Percentiles rank a stretch among this genome's conserved stretches.
Evolutionary conservation across 2,329 filamentous ascomycete genomes (phyloP).

Genomic region (Talaromyces verruculosus): DNA sequence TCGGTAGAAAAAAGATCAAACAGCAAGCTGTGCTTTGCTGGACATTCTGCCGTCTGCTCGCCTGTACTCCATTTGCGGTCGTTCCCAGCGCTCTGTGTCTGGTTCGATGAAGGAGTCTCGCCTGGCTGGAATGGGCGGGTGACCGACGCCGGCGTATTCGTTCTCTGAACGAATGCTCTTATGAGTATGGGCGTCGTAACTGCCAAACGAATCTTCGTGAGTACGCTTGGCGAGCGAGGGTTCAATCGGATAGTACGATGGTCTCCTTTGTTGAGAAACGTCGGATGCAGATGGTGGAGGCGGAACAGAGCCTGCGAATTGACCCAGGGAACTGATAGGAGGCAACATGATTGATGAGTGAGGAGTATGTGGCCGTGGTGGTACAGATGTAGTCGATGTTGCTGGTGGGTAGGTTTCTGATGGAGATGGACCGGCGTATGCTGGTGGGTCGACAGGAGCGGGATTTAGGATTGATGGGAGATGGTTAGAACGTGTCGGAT

Average conservation of each 20-base stretch:
- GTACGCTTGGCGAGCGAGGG: constrained; percentile 34
- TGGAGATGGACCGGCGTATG: neutral
- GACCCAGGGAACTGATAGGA: constrained; percentile 31
- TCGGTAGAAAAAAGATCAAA: neutral
- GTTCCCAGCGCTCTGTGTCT: constrained; percentile 11
- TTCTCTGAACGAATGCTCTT: constrained; percentile 20
- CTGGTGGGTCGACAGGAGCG: constrained; percentile 19
- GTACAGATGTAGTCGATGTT: constrained; percentile 4
- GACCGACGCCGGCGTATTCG: constrained; percentile 13
- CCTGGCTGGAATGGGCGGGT: neutral
- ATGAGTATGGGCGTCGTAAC: constrained; percentile 25
- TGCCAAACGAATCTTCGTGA: constrained; percentile 42
- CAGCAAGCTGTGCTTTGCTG: constrained; percentile 32
- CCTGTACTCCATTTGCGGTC: constrained; percentile 36
- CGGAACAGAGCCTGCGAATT: constrained; percentile 14
- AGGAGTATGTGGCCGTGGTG: constrained; percentile 25
- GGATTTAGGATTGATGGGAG: constrained; percentile 24
- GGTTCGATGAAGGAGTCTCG: constrained; percentile 29
- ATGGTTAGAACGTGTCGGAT: constrained; percentile 25
- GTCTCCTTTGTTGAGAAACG: constrained; percentile 21
- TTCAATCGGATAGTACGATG: constrained; percentile 34
- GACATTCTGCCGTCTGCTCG: constrained; percentile 38
- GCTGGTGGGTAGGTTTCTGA: constrained; percentile 9
- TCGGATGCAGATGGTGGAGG: constrained; percentile 18
- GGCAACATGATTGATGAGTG: constrained; percentile 33